Evolutionary conservation across 2,329 filamentous ascomycete genomes (phyloP), one percentile per base, ranked within the genome.

Genomic region (Decorospora gaudefroyi): DNA sequence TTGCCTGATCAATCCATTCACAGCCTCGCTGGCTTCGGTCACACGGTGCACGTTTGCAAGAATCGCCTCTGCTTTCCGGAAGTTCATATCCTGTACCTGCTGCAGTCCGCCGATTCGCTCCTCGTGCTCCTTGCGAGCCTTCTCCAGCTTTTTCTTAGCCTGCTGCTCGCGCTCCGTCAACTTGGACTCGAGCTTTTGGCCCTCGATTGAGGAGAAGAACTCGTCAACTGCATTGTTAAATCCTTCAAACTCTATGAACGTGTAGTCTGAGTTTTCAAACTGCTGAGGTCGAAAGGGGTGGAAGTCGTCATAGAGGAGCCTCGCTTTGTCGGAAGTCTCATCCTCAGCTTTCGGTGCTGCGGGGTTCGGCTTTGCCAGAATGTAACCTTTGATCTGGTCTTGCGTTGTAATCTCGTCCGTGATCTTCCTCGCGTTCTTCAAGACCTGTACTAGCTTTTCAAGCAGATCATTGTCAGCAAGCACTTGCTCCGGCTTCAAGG

Each of bases 211-310:
- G 0, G 93, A 97, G 69, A 95, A 97, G 74, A 96, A 99, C 57
- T 96, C 89, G 65, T 99, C 93, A 0, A 96, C 90, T 0, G 90
- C 93, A 64, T 87, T 87, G 69, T 96, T 96, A 76, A 95, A 97
- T 7, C 85, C 87, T 5, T 89, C 80, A 55, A 91, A 90, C 40
- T 88, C 82, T 9, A 97, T 64, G 11, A 95, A 82, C 3, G 82
- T 80, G 16, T 85, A 80, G 0, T 77, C 73, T 0, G 83, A 74
- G 42, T 90, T 83, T 50, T 85, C 82, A 50, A 95, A 87, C 57
- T 97, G 92, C 15, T 79, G 76, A 0, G 93, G 93, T 26, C 86
- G 76, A 68, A 97, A 97, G 0, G 93, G 93, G 58, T 97, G 92
- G 60, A 96, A 97, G 61, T 99, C 93, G 41, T 96, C 88, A 63